Base-by-base conservation (phyloP, 371 early-diverging fungal species). In the Entomophthora muscae region DNA sequence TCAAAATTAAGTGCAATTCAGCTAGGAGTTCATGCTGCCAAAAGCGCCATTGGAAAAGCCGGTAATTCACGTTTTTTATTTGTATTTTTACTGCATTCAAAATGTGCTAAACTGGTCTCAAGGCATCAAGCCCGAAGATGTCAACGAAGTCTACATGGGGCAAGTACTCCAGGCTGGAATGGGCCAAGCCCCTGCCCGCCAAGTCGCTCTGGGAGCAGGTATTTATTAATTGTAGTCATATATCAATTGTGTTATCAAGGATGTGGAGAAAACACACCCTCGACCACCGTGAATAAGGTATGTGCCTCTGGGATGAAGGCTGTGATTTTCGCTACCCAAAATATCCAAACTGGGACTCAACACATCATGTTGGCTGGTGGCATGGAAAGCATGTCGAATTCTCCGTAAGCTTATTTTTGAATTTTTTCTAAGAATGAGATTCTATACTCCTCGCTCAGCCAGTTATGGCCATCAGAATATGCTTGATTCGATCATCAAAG, bases 301-400 rank as follows among this genome's bases (percentile, higher is more conserved):
- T 96, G 97, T 73, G 93, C 91, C 7, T 88, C 89, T 3, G 97
- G 93, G 24, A 84, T 93, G 88, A 95, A 96, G 75, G 78, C 89
- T 1, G 75, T 87, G 51, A 86, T 80, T 74, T 64, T 88, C 69
- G 89, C 86, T 17, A 71, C 88, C 5, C 88, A 85, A 67, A 75
- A 72, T 61, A 77, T 84, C 66, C 75, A 78, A 69, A 70, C 75
- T 24, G 84, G 81, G 27, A 76, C 75, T 53, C 77, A 78, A 67
- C 66, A 77, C 21, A 68, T 78, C 51, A 84, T 91, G 76, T 75
- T 93, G 22, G 91, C 92, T 52, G 97, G 95, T 66, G 95, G 97
- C 57, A 91, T 88, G 89, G 95, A 97, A 71, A 87, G 88, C 76
- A 94, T 96, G 94, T 84, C 86, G 62, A 91, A 91, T 71, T 78